Evolutionary conservation across 2,329 filamentous ascomycete genomes (phyloP), one percentile per base, ranked within the genome.

Genomic region (Exophiala sideris): DNA sequence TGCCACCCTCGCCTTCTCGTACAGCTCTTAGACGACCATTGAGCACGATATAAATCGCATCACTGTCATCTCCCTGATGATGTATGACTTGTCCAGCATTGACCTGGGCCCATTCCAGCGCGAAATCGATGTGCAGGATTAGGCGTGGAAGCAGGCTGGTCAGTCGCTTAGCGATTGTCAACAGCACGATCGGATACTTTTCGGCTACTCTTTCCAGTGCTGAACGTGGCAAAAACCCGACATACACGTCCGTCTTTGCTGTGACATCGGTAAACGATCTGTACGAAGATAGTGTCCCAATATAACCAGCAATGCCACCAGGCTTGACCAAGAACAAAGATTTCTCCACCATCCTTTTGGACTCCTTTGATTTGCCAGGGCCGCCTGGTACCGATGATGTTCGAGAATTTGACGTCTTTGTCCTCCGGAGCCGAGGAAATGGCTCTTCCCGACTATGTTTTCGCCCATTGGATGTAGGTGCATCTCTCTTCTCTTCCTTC

Each of bases 181-280:
- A 76, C 8, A 99, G 76, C 3, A 97, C 88, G 38, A 96, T 89
- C 0, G 94, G 94, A 66, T 96, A 94, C 62, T 84, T 86, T 62
- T 99, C 94, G 1, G 95, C 90, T 44, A 99, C 94, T 60, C 91
- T 83, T 67, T 99, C 94, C 24, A 99, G 79, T 0, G 91, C 88
- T 0, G 84, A 81, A 29, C 91, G 82, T 0, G 94, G 94, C 10
- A 99, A 75, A 62, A 99, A 99, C 1, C 94, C 94, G 11, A 99
- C 94, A 65, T 96, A 97, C 2, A 97, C 94, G 71, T 99, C 94
- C 0, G 95, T 99, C 73, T 97, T 97, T 2, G 94, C 95, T 35
- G 92, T 88, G 1, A 99, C 91, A 67, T 97, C 92, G 16, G 96
- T 94, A 67, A 97, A 96, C 0, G 94, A 99, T 21, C 94, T 80